Base-by-base conservation (phyloP, 108 stramenopile genomes). In the Phaeodactylum tricornutum region DNA sequence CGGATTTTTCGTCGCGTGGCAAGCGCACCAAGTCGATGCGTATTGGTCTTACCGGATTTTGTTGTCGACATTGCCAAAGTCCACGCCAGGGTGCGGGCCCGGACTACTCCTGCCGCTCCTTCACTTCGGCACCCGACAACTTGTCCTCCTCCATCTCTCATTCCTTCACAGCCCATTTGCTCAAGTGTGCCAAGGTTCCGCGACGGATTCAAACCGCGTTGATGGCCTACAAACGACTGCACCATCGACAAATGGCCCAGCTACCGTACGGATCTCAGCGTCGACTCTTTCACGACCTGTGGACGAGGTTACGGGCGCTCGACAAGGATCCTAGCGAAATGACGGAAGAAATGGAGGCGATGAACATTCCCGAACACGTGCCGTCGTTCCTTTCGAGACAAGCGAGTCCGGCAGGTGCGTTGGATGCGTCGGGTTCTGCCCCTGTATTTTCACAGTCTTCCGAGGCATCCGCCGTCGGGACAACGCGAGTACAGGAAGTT, bases 11-110 rank as follows among this genome's bases (percentile, higher is more conserved):
- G 6, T 31, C 68, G 2, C 53, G 71, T 17, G 71, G 71, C 12
- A 77, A 73, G 43, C 66, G 66, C 48, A 64, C 64, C 6, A 60
- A 57, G 32, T n/a, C 45, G 37, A 64, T 77, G 68, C 60, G 65
- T 38, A 9, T 70, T 4, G 76, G 76, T 23, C 62, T 70, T 44
- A 55, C 76, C 3, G 76, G 76, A n/a, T 73, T 72, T 38, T 72
- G 71, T 33, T 77, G 76, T 53, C 71, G 71, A 2, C 71, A 77
- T 38, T 77, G 75, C 53, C 14, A 34, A 8, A 34, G 25, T 8
- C 14, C 21, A 4, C 9, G 14, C 4, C 19, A 20, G 5, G 8
- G 6, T 6, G 4, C 22, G 4, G 32, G 2, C 23, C 7, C 53
- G 24, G 31, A 55, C 2, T 45, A 51, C 23, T 48, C 55, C 19